Evolutionary conservation across 345 rosid species (phyloP), one percentile per base, ranked within the genome.

Genomic region (Hypericum androsaemum): DNA sequence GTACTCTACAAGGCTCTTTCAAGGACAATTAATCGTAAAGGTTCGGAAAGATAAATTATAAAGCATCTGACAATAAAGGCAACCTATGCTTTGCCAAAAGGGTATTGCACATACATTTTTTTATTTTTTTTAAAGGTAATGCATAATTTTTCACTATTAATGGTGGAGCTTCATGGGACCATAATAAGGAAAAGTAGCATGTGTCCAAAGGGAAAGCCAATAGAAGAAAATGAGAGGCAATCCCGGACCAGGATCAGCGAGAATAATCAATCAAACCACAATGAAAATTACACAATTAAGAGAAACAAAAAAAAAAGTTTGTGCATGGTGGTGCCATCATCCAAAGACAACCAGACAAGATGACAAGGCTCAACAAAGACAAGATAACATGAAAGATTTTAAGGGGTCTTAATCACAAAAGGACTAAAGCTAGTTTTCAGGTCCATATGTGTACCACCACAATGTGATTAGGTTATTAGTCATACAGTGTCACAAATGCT

Each of bases 161-260:
- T 55, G 60, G 55, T 42, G 63, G 56, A 52, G 60, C 64, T 39
- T 35, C 58, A 52, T n/a, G 12, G 56, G 57, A 52, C 60, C 54
- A 55, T 14, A 37, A 43, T 41, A 47, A 59, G 43, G 57, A 45
- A 55, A 41, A 13, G 22, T 41, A 12, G 52, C 48, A 67, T 37
- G 10, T 12, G 53, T 44, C n/a, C 39, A 32, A 66, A 55, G 61
- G 36, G 28, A 46, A 50, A 7, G 39, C 16, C 28, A 10, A 36
- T 39, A 48, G 50, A 53, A 44, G 38, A 43, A 56, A 36, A 8
- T 10, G 38, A 43, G 35, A 14, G 32, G 12, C 7, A n/a, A 32
- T 14, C 12, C 6, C 10, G 28, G 6, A 6, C 42, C 42, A 5
- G 10, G 14, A 5, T 12, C 11, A 32, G 9, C 13, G 10, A 59